Conservation (phyloP, 768 basidiomycete genomes). For the Rhizopogon salebrosus region DNA sequence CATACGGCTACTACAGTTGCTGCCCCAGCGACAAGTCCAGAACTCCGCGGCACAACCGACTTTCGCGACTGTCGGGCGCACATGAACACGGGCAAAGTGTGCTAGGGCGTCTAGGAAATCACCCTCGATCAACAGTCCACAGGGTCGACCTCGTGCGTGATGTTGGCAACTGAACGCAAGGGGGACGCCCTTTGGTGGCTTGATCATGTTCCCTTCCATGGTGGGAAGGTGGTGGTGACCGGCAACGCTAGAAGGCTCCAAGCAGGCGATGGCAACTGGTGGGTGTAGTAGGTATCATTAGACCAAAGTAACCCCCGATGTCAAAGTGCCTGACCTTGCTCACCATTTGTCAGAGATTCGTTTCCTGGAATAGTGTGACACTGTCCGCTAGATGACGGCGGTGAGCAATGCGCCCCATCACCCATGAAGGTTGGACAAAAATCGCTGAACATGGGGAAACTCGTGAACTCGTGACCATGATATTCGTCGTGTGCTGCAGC, state of each 20-base stretch:
- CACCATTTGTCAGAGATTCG: neutral
- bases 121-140: neutral
- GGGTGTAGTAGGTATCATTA: too few species aligned
- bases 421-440: neutral
- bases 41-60: neutral
- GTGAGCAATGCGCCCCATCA: neutral
- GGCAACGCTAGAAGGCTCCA: neutral
- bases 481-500: neutral
- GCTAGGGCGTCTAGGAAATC: neutral
- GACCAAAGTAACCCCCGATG: neutral
- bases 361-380: neutral
- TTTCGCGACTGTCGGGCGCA: neutral
- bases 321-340: neutral
- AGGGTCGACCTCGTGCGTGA: neutral
- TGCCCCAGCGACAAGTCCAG: neutral
- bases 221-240: too few species aligned
- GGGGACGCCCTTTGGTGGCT: neutral
- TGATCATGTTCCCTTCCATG: neutral
- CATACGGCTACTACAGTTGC: neutral
- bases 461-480: neutral
- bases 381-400: neutral
- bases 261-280: neutral
- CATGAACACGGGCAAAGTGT: neutral
- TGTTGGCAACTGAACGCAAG: neutral
- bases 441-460: neutral